Conservation (phyloP, 306 rosid genomes). For the Corylus americana region DNA sequence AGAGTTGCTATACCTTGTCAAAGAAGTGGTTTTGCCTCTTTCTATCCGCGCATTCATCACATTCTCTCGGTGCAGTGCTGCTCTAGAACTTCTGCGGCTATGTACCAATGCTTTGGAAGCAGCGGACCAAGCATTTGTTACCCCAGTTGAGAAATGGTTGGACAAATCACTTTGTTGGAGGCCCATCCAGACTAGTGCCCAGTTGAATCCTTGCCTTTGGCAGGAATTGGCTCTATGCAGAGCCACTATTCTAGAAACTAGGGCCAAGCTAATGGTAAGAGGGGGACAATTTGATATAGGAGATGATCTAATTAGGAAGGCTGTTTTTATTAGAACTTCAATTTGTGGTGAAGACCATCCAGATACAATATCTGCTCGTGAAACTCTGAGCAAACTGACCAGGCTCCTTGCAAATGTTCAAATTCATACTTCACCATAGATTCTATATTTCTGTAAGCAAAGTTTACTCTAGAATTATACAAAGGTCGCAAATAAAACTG, state of each 20-base stretch:
- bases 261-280: slow-evolving; percentile 87
- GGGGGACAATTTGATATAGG: slow-evolving; percentile 83
- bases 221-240: slow-evolving; percentile 77
- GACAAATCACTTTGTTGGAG: slow-evolving; percentile 82
- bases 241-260: slow-evolving; percentile 79
- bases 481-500: slow-evolving; percentile 47
- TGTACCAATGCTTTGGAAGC: slow-evolving; percentile 82
- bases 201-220: slow-evolving; percentile 87
- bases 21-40: slow-evolving; percentile 70
- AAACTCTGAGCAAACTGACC: slow-evolving; percentile 75
- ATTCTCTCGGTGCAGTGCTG: slow-evolving; percentile 74
- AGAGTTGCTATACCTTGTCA: slow-evolving; percentile 59
- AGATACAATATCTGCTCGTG: slow-evolving; percentile 72
- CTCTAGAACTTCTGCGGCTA: slow-evolving; percentile 74
- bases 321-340: slow-evolving; percentile 77
- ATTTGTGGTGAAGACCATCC: slow-evolving; percentile 87
- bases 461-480: slow-evolving; percentile 47
- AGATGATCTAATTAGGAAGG: slow-evolving; percentile 80
- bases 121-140: slow-evolving; percentile 77
- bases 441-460: slow-evolving; percentile 46
- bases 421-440: slow-evolving; percentile 62
- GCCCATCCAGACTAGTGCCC: slow-evolving; percentile 76
- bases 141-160: slow-evolving; percentile 82
- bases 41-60: slow-evolving; percentile 74
- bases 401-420: slow-evolving; percentile 74